These are phyloP conservation scores for Spiromastix sp. DNA, from an alignment of 2,329 filamentous ascomycete species.

Conservation along the genomic window DNA sequence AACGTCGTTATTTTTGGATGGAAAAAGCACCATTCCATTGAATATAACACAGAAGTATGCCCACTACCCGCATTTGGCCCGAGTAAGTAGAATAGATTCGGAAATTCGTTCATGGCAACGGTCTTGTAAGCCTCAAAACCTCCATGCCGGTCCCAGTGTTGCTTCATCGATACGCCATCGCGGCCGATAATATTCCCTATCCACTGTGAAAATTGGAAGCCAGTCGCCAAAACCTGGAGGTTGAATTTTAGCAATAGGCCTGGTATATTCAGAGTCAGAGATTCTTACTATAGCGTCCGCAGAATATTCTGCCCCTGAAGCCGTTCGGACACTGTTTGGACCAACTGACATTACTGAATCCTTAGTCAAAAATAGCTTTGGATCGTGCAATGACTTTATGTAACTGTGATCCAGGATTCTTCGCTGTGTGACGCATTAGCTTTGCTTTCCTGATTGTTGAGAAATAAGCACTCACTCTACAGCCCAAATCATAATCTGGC, in stretches of 20 bases:
- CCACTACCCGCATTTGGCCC: constrained; percentile 24
- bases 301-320: background rate
- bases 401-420: background rate
- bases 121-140: constrained; percentile 52
- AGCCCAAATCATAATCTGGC: no score
- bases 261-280: no score
- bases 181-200: constrained; percentile 16
- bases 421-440: no score
- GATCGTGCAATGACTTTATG: background rate
- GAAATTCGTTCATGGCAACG: constrained; percentile 43
- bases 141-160: constrained; percentile 30
- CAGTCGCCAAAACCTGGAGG: constrained; percentile 20
- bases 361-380: background rate
- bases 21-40: no score
- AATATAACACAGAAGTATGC: constrained; percentile 43
- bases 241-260: no score
- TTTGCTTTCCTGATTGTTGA: no score
- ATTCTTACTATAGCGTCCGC: no score
- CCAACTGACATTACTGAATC: no score
- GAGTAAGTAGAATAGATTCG: constrained; percentile 25
- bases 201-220: constrained; percentile 18
- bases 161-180: constrained; percentile 12
- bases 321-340: no score
- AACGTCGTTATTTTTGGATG: no score
- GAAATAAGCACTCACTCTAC: no score